These are phyloP conservation scores for Pseudocercospora musae DNA, from an alignment of 2,329 filamentous ascomycete genomes.

Conservation along the genomic window DNA sequence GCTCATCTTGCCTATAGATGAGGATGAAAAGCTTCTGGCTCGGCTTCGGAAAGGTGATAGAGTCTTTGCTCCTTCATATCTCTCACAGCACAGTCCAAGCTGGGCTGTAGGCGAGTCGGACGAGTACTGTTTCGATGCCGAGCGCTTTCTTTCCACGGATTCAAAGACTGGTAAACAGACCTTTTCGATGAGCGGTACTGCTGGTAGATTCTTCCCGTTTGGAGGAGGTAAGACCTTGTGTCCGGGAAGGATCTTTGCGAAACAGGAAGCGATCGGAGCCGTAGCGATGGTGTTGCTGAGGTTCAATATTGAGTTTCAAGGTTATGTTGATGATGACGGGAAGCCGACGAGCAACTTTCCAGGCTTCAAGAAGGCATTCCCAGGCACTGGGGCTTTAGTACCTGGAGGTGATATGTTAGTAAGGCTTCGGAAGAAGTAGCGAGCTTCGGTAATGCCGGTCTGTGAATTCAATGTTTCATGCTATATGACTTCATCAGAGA, in stretches of 20 bases:
- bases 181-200: conserved; percentile 30
- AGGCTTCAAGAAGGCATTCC: conserved; percentile 21
- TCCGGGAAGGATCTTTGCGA: conserved; percentile 30
- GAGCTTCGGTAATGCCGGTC: not conserved
- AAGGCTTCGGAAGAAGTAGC: conserved; percentile 17
- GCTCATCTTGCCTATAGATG: conserved; percentile 29
- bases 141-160: conserved; percentile 28
- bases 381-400: conserved; percentile 25
- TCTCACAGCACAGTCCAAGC: conserved; percentile 30
- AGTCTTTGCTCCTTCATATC: conserved; percentile 32
- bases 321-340: conserved; percentile 25
- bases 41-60: conserved; percentile 27
- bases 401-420: conserved; percentile 30
- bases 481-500: too few relatives aligned
- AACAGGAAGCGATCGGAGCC: conserved; percentile 30
- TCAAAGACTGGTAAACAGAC: conserved; percentile 26
- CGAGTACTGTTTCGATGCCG: not conserved
- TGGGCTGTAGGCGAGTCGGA: conserved; percentile 32
- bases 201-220: conserved; percentile 34
- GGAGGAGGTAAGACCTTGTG: conserved; percentile 32
- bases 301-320: conserved; percentile 29
- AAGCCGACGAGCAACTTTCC: conserved; percentile 24
- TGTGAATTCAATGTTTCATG: not conserved
- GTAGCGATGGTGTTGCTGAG: conserved; percentile 27
- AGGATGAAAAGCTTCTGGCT: conserved; percentile 26